Base-by-base conservation (phyloP, 140 eudicot species). In the Anethum foeniculum region DNA sequence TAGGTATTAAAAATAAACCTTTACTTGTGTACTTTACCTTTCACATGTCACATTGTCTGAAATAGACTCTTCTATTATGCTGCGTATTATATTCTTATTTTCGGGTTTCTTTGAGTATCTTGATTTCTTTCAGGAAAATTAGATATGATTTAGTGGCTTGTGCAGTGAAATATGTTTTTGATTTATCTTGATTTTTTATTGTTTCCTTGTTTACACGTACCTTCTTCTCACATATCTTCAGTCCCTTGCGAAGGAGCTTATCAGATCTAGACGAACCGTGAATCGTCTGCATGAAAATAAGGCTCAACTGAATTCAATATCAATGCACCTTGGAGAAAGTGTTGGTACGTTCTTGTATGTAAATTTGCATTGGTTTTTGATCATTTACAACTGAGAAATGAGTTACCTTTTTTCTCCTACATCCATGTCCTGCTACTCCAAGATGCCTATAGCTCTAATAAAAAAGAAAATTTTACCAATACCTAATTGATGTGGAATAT, bases 321-420 rank as follows among this genome's bases (percentile, higher is more conserved):
- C 98, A 43, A 94, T 94, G 98, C 97, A 94, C 89, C 91, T 94
- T 75, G 98, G 98, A 39, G 98, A 94, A 90, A 94, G 98, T 80
- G 98, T 94, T 84, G 98, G 98, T 94, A 92, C 7, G 82, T 12
- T 74, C 44, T 73, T 54, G 36, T 80, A 39, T 58, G 62, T 65
- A 49, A 48, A 18, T 10, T 62, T 18, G 65, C 21, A 48, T 28
- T 69, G 21, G 18, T 47, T 46, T 47, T 46, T 46, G 0, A 10
- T 46, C 15, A 10, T 46, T 46, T 46, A 46, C 60, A 52, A 52
- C 21, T 15, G 19, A 52, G 60, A 52, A 52, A 18, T 18, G 60
- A 60, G 69, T 60, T 62, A n/a, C 13, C 34, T 62, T 1, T 25
- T 9, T 19, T 58, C 30, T 58, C 68, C 68, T 16, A 58, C 30